Base-by-base conservation (phyloP, 495 filamentous ascomycete genomes). In the Evansstolkia leycettana region DNA sequence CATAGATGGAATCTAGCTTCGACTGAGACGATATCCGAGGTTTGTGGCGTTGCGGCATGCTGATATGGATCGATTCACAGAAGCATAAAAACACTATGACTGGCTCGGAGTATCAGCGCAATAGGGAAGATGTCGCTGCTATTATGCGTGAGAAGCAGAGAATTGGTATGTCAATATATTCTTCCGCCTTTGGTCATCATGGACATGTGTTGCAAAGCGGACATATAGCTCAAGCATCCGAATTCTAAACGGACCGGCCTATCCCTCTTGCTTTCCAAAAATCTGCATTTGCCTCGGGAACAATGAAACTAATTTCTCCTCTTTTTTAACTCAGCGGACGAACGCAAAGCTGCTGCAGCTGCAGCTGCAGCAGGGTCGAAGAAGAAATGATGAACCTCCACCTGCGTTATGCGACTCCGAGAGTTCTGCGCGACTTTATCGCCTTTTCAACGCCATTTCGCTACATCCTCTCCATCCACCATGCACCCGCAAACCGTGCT, bases 61-160 rank as follows among this genome's bases (percentile, higher is more conserved):
- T 43, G 32, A 50, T 31, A 33, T 40, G 41, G 5, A 35, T 28
- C 34, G 17, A 28, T 33, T 26, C 45, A 46, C 52, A 93, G 85
- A 88, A 86, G 60, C 40, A 44, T 23, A 72, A 68, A 44, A 80
- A 72, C 43, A 61, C 29, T 15, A 57, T 75, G 60, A 34, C 55
- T 46, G 87, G 87, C 19, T 64, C 65, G 20, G 76, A 90, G 54
- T 77, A 77, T 53, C 65, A 70, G 42, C 73, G 73, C 36, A 67
- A 77, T 33, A 88, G 87, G 62, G 84, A 93, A 52, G 61, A 72
- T 25, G 72, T 73, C 33, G 87, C 88, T 14, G 68, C 71, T 25
- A 86, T 84, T 55, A 95, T 95, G 88, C 73, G 82, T 25, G 72
- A 80, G 58, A 95, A 95, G 71, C 88, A 95, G 61, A 71, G 65